phyloP scores from a whole-genome alignment of 2,329 filamentous ascomycete genomes.

The Sporothrix protearum region DNA sequence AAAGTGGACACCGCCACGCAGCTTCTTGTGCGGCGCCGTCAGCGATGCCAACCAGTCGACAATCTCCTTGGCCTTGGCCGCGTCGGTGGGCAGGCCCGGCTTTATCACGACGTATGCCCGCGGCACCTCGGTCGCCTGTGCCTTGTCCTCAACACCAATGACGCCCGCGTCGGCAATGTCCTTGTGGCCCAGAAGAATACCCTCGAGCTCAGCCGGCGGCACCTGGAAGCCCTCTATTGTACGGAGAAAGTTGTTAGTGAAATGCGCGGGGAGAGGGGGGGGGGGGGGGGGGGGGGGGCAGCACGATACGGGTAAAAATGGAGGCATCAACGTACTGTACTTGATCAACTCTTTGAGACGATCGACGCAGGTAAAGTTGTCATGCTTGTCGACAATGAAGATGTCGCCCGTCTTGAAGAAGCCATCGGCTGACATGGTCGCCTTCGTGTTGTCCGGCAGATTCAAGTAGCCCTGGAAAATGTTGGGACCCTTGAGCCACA shows the following conservation, averaged over 20 bases:
- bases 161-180: constrained; percentile 59
- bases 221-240: constrained; percentile 65
- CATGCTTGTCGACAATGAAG: constrained; percentile 69
- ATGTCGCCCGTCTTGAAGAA: constrained; percentile 92
- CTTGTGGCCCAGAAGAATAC: constrained; percentile 42
- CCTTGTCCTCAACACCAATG: constrained; percentile 57
- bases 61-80: constrained; percentile 41
- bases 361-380: constrained; percentile 88
- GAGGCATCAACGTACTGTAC: constrained; percentile 47
- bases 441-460: constrained; percentile 64
- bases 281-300: constrained; percentile 1
- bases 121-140: constrained; percentile 64
- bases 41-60: constrained; percentile 38
- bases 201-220: constrained; percentile 62
- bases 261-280: background rate
- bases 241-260: background rate
- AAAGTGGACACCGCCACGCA: constrained; percentile 69
- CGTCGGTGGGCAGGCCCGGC: constrained; percentile 34
- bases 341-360: constrained; percentile 68
- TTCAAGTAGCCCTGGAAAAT: constrained; percentile 77
- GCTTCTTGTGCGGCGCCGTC: constrained; percentile 56
- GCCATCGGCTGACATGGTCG: constrained; percentile 70
- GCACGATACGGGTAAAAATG: background rate
- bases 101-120: constrained; percentile 59
- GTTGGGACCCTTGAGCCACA: constrained; percentile 77